phyloP scores from a whole-genome alignment of 192 early-diverging fungal genomes.

The Coemansia sp. region DNA sequence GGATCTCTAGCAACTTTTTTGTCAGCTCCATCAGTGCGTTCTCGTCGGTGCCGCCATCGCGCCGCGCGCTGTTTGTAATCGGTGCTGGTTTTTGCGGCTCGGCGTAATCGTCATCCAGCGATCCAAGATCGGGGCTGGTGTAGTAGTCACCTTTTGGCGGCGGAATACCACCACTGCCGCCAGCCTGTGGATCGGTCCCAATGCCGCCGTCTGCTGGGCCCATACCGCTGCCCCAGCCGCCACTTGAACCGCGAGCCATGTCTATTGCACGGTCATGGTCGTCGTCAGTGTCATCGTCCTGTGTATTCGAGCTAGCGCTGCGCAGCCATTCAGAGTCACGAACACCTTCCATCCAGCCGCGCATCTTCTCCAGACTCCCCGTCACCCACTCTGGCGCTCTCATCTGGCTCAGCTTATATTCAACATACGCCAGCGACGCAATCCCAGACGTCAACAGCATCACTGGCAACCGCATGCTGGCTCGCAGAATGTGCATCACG shows the following conservation, averaged over 20 bases:
- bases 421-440: slow-evolving; percentile 46
- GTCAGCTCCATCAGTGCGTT: slow-evolving; percentile 66
- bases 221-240: slow-evolving; percentile 24
- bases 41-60: slow-evolving; percentile 24
- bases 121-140: slow-evolving; percentile 35
- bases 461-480: slow-evolving; percentile 37
- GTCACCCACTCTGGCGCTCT: slow-evolving; percentile 50
- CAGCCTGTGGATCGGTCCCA: slow-evolving; percentile 18
- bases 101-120: slow-evolving; percentile 9
- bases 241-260: slow-evolving; percentile 26
- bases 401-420: slow-evolving; percentile 53
- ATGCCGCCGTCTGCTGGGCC: not conserved
- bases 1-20: slow-evolving; percentile 91
- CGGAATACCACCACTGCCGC: slow-evolving; percentile 14
- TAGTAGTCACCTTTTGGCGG: slow-evolving; percentile 51
- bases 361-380: slow-evolving; percentile 31
- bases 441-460: slow-evolving; percentile 48
- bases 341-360: slow-evolving; percentile 48
- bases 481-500: slow-evolving; percentile 20
- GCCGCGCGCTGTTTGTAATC: not conserved
- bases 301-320: slow-evolving; percentile 12
- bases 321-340: slow-evolving; percentile 40
- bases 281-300: not conserved
- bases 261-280: slow-evolving; percentile 10
- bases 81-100: not conserved